phyloP scores from a whole-genome alignment of 2,329 filamentous ascomycete species.

The Cladophialophora exuberans region DNA sequence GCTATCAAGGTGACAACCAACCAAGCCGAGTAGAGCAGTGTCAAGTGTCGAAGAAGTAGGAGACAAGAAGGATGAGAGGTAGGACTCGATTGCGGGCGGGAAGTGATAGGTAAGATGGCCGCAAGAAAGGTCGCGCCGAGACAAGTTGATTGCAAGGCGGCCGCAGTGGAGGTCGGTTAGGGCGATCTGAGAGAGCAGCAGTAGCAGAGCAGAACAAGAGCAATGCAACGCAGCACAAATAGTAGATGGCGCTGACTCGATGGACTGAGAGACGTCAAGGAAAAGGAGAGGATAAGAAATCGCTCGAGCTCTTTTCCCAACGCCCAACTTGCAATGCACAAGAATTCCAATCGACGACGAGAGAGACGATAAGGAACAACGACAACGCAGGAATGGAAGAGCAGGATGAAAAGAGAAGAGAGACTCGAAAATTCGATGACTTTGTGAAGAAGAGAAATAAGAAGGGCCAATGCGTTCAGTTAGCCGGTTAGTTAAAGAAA shows the following conservation, averaged over 20 bases:
- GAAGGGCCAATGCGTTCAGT: too few relatives aligned
- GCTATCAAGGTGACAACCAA: conserved; percentile 32
- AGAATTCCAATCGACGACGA: conserved; percentile 30
- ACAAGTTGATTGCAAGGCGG: conserved; percentile 17
- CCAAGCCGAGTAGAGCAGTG: conserved; percentile 26
- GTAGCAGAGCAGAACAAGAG: conserved; percentile 28
- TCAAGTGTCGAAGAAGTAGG: conserved; percentile 22
- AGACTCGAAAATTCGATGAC: conserved; percentile 24
- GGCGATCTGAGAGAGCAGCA: conserved; percentile 28
- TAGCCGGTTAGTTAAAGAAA: too few relatives aligned
- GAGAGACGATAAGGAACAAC: conserved; percentile 18
- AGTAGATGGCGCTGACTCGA: conserved; percentile 11
- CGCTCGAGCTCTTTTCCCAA: conserved; percentile 31
- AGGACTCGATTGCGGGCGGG: conserved; percentile 22
- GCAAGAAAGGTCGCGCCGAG: conserved; percentile 28
- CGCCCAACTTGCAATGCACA: conserved; percentile 34
- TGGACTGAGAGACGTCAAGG: conserved; percentile 21
- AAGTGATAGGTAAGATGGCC: conserved; percentile 20
- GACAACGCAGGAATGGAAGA: conserved; percentile 15
- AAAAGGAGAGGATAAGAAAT: conserved; percentile 34
- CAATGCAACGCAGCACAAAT: conserved; percentile 19
- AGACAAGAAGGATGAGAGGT: conserved; percentile 21
- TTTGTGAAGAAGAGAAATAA: background rate
- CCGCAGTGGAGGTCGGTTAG: conserved; percentile 9
- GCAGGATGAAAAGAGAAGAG: conserved; percentile 28